Percentiles rank a stretch among this genome's conserved stretches.
phyloP scores from a whole-genome alignment of 768 basidiomycete species.

The Tylopilus felleus region DNA sequence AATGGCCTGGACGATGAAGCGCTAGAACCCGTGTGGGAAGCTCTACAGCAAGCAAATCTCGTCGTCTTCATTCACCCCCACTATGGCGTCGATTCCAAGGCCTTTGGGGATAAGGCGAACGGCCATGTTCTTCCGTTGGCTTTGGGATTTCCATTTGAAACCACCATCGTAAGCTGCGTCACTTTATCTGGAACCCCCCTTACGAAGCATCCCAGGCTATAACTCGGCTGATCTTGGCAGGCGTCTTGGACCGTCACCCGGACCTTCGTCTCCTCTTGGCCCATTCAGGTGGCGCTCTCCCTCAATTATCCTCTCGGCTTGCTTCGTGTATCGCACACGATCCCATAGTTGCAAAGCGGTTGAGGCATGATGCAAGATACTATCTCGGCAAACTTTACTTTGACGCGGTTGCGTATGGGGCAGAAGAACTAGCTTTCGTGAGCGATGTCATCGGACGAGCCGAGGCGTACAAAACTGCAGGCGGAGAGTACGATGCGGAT shows the following conservation, averaged over 20 bases:
- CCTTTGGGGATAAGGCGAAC: slow-evolving; percentile 74
- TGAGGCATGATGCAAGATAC: slow-evolving; percentile 79
- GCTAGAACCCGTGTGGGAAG: slow-evolving; percentile 81
- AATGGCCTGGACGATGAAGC: slow-evolving; percentile 76
- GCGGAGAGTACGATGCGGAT: slow-evolving; percentile 29
- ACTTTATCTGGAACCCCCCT: slow-evolving; percentile 1
- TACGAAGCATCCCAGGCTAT: slow-evolving; percentile 45
- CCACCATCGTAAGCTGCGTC: slow-evolving; percentile 62
- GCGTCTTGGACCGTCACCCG: slow-evolving; percentile 78
- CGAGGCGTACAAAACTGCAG: slow-evolving; percentile 39
- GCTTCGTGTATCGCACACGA: slow-evolving; percentile 86
- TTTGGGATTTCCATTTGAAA: slow-evolving; percentile 88
- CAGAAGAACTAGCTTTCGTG: slow-evolving; percentile 80
- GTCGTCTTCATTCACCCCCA: slow-evolving; percentile 86
- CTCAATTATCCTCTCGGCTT: slow-evolving; percentile 79
- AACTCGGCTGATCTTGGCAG: slow-evolving; percentile 77
- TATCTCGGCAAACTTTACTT: slow-evolving; percentile 79
- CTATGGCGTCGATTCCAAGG: slow-evolving; percentile 72
- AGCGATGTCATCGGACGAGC: slow-evolving; percentile 67
- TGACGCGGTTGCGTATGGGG: slow-evolving; percentile 87
- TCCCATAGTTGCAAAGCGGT: slow-evolving; percentile 67
- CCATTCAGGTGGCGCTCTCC: slow-evolving; percentile 83
- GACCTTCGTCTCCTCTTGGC: slow-evolving; percentile 74
- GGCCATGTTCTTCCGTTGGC: slow-evolving; percentile 87
- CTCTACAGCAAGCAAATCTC: slow-evolving; percentile 63